phyloP scores from a whole-genome alignment of 208 protist genomes.

The Porcisia hertigi region DNA sequence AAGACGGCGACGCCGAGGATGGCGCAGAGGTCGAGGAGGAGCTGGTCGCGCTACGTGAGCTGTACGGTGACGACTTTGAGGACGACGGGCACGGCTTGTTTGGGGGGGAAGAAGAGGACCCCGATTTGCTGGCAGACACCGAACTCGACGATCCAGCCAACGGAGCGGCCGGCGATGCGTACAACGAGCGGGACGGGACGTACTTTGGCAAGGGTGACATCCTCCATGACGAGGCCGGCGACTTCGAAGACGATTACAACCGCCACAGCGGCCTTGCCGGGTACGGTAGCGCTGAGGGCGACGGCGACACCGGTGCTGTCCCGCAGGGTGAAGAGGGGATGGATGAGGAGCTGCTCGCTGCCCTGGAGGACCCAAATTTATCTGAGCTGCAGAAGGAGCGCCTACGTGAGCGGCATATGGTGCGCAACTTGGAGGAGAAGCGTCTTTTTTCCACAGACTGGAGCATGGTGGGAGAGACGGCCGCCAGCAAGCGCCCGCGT shows the following conservation, averaged over 20 bases:
- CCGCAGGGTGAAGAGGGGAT: slow-evolving; percentile 30
- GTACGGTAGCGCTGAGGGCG: slow-evolving; percentile 25
- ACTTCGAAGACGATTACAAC: slow-evolving; percentile 54
- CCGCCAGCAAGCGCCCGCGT: slow-evolving; percentile 68
- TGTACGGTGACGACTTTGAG: slow-evolving; percentile 91
- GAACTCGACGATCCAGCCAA: slow-evolving; percentile 59
- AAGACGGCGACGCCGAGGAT: slow-evolving; percentile 36
- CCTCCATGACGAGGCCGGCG: slow-evolving; percentile 45
- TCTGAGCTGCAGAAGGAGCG: slow-evolving; percentile 78
- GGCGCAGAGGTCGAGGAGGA: slow-evolving; percentile 63
- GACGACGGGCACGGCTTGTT: slow-evolving; percentile 55
- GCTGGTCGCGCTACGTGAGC: slow-evolving; percentile 73
- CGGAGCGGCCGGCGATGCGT: slow-evolving; percentile 9
- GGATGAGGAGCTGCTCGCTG: slow-evolving; percentile 67
- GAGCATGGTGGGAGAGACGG: slow-evolving; percentile 84
- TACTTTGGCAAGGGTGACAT: slow-evolving; percentile 39
- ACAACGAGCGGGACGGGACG: slow-evolving; percentile 25
- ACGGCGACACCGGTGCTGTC: background rate
- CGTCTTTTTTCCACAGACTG: slow-evolving; percentile 80
- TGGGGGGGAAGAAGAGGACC: slow-evolving; percentile 49
- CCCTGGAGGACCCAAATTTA: slow-evolving; percentile 61
- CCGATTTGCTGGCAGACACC: slow-evolving; percentile 63
- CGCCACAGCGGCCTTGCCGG: slow-evolving; percentile 23
- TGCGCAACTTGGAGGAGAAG: slow-evolving; percentile 75
- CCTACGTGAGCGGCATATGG: slow-evolving; percentile 61